Percentiles rank a stretch among this genome's conserved stretches.
phyloP scores from a whole-genome alignment of 495 filamentous ascomycete species.

The Penicillium waksmanii region DNA sequence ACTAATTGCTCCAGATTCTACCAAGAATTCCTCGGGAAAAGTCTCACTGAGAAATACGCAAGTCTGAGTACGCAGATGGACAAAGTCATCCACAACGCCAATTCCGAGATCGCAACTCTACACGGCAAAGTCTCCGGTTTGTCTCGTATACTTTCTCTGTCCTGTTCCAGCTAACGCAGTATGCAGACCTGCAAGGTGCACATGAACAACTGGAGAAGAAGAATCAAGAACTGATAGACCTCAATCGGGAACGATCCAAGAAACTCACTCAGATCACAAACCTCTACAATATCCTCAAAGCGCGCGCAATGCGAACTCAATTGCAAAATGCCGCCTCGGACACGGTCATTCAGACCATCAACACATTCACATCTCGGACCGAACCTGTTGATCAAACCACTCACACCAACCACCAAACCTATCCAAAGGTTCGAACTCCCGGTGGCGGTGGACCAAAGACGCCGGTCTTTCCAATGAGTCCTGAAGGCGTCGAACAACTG shows the following conservation, averaged over 20 bases:
- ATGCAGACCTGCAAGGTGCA: constrained; percentile 64
- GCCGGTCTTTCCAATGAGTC: constrained; percentile 35
- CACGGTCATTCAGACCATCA: constrained; percentile 62
- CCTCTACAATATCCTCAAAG: constrained; percentile 82
- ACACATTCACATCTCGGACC: constrained; percentile 33
- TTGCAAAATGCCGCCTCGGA: constrained; percentile 73
- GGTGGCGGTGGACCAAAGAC: constrained; percentile 26
- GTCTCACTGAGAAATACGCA: constrained; percentile 74
- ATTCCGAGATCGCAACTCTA: constrained; percentile 72
- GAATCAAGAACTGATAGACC: constrained; percentile 72
- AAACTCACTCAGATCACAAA: constrained; percentile 80
- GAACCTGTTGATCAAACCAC: constrained; percentile 14
- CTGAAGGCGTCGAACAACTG: constrained; percentile 45
- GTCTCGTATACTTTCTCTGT: constrained; percentile 9
- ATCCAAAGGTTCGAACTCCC: constrained; percentile 3
- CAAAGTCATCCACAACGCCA: constrained; percentile 80
- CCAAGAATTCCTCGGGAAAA: constrained; percentile 75
- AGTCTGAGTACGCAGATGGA: constrained; percentile 73
- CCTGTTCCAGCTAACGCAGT: neutral
- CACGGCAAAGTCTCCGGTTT: constrained; percentile 62
- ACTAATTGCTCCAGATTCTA: constrained; percentile 62
- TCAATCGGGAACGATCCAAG: constrained; percentile 72
- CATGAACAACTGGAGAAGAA: constrained; percentile 72
- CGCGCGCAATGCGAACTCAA: constrained; percentile 67
- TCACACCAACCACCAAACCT: neutral